Evolutionary conservation across 345 rosid species (phyloP).

Genomic region (Trapa bicornis): DNA sequence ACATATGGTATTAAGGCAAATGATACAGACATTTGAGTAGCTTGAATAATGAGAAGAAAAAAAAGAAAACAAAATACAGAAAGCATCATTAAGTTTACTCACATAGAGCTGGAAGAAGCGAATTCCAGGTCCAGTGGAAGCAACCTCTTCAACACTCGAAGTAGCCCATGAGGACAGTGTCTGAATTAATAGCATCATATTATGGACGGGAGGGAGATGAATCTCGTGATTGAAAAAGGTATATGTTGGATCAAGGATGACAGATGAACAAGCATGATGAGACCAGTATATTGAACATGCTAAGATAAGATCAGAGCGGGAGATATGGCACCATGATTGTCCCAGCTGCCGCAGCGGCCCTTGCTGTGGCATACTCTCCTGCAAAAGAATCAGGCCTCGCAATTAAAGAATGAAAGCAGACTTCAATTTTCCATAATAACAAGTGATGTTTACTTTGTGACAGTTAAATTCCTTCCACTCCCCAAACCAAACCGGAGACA

Average conservation of each 20-base stretch:
- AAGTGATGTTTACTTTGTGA: neutral
- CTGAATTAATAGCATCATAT: conserved; percentile 21
- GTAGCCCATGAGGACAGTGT: conserved; percentile 90
- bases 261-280: neutral
- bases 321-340: conserved; percentile 64
- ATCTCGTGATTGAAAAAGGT: neutral
- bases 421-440: neutral
- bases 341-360: conserved; percentile 78
- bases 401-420: neutral
- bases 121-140: conserved; percentile 88
- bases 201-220: neutral
- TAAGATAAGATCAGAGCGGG: conserved; percentile 1
- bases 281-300: neutral
- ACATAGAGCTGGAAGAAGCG: conserved; percentile 95
- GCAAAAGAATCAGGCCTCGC: conserved; percentile 11
- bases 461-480: neutral
- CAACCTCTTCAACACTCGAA: conserved; percentile 89
- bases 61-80: neutral
- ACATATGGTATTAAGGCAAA: neutral
- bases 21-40: neutral
- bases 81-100: conserved; percentile 17
- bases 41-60: neutral
- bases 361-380: conserved; percentile 92
- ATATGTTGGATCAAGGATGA: neutral
- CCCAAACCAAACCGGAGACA: neutral